These are phyloP conservation scores for Colletotrichum caudatum DNA, from an alignment of 2,329 filamentous ascomycete species.

Conservation along the genomic window DNA sequence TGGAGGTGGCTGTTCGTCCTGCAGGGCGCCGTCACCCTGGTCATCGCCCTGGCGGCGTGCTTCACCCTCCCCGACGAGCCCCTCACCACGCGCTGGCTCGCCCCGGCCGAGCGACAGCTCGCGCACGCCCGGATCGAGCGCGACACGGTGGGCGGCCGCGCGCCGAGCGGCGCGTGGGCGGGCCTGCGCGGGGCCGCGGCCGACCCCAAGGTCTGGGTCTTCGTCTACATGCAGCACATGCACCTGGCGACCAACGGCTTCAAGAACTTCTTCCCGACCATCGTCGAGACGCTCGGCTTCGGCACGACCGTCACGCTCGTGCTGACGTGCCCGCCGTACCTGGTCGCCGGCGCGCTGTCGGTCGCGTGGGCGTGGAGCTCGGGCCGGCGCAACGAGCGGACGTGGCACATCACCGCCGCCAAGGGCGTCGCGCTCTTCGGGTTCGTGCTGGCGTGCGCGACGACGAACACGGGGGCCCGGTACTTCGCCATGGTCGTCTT, in stretches of 20 bases:
- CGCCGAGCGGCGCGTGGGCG: constrained; percentile 50
- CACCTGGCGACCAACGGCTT: constrained; percentile 59
- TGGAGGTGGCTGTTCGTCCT: constrained; percentile 53
- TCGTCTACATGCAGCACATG: constrained; percentile 62
- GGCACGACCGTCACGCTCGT: constrained; percentile 56
- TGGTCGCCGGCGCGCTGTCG: constrained; percentile 54
- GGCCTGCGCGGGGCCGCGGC: constrained; percentile 57
- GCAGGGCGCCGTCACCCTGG: constrained; percentile 48
- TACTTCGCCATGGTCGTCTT: constrained; percentile 50
- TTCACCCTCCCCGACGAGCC: constrained; percentile 54
- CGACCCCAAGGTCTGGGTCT: constrained; percentile 60
- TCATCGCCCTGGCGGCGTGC: constrained; percentile 48
- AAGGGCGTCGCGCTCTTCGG: constrained; percentile 54
- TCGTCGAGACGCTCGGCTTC: constrained; percentile 55
- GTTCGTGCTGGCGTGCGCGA: constrained; percentile 46
- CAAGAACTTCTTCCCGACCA: constrained; percentile 56
- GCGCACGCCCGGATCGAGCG: constrained; percentile 55
- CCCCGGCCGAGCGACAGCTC: constrained; percentile 53
- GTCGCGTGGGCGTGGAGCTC: constrained; percentile 49
- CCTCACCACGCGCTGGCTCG: constrained; percentile 53
- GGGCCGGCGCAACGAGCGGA: constrained; percentile 60
- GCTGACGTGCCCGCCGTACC: constrained; percentile 59
- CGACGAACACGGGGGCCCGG: constrained; percentile 47
- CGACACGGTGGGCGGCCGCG: constrained; percentile 46
- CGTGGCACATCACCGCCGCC: constrained; percentile 59